phyloP scores from a whole-genome alignment of 352 stramenopile genomes.

The Blastocystis sp. region DNA sequence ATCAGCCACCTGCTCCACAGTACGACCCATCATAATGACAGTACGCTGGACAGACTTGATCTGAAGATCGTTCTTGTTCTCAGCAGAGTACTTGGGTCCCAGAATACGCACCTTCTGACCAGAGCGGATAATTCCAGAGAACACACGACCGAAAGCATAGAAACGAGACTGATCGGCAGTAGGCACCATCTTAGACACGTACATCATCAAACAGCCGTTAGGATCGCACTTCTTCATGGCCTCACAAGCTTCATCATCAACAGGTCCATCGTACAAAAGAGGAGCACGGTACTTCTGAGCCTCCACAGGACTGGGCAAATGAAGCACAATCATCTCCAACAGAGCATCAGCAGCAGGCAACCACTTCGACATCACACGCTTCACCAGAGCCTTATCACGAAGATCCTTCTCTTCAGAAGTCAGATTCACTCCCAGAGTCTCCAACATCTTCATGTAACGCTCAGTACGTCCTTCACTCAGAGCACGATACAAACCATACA shows the following conservation, averaged over 20 bases:
- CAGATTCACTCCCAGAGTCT: slow-evolving; percentile 87
- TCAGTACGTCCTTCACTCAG: slow-evolving; percentile 90
- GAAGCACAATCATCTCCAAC: slow-evolving; percentile 99
- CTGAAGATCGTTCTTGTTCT: slow-evolving; percentile 98
- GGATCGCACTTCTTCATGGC: slow-evolving; percentile 96
- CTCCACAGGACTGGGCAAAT: slow-evolving; percentile 89
- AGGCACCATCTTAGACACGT: slow-evolving; percentile 99
- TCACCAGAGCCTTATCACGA: slow-evolving; percentile 89
- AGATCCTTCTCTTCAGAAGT: slow-evolving; percentile 92
- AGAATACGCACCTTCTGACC: slow-evolving; percentile 98
- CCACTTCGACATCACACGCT: slow-evolving; percentile 98
- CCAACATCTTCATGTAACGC: slow-evolving; percentile 94
- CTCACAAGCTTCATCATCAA: slow-evolving; percentile 90
- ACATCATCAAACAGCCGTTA: slow-evolving; percentile 94
- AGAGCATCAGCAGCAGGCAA: slow-evolving; percentile 93
- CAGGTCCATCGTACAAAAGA: slow-evolving; percentile 92
- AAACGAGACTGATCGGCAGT: slow-evolving; percentile 95
- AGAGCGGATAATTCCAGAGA: slow-evolving; percentile 93
- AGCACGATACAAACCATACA: slow-evolving; percentile 97
- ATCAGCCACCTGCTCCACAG: slow-evolving; percentile 92
- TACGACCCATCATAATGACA: slow-evolving; percentile 98
- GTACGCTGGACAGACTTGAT: slow-evolving; percentile 99
- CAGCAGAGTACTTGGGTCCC: slow-evolving; percentile 96
- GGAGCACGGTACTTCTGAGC: slow-evolving; percentile 95
- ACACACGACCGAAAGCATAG: slow-evolving; percentile 98